These are phyloP conservation scores for Syzygium oleosum DNA, from an alignment of 345 rosid species.

Conservation along the genomic window DNA sequence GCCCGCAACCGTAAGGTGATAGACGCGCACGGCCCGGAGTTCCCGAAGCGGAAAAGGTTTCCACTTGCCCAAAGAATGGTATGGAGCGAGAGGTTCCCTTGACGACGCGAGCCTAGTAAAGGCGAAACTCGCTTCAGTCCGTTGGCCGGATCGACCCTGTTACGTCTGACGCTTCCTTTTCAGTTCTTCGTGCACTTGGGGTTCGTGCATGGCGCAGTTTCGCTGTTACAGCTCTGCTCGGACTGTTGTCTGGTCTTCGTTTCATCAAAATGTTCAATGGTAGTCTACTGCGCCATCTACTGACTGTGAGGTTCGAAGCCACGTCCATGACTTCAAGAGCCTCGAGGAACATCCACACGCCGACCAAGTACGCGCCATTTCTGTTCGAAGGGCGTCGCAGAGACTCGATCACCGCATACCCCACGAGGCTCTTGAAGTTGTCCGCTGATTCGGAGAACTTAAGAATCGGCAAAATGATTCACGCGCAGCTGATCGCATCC, in stretches of 20 bases:
- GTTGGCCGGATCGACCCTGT: neutral
- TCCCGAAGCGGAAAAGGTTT: neutral
- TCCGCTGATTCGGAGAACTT: slow-evolving; percentile 40
- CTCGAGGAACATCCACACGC: neutral
- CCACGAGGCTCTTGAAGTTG: slow-evolving; percentile 32
- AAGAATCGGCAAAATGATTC: slow-evolving; percentile 38
- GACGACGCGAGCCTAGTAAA: neutral
- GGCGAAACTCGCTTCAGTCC: neutral
- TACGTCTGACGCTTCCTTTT: neutral
- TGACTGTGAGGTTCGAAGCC: neutral
- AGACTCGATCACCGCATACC: slow-evolving; percentile 6
- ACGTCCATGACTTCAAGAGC: neutral
- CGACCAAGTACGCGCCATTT: slow-evolving; percentile 1
- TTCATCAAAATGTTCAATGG: neutral
- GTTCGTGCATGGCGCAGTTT: neutral
- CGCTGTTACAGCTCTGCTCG: neutral
- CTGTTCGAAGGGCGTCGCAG: slow-evolving; percentile 1
- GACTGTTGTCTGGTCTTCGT: neutral
- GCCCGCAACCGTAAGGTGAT: neutral
- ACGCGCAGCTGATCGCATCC: slow-evolving; percentile 41
- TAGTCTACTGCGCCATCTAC: neutral
- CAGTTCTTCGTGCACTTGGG: neutral
- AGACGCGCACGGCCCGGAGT: neutral
- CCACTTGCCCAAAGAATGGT: neutral
- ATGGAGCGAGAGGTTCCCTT: neutral